A percentile compares a stretch with the other conserved stretches of the same genome.
phyloP scores from a whole-genome alignment of 192 early-diverging fungal genomes.

The Gamsiella multidivaricata region DNA sequence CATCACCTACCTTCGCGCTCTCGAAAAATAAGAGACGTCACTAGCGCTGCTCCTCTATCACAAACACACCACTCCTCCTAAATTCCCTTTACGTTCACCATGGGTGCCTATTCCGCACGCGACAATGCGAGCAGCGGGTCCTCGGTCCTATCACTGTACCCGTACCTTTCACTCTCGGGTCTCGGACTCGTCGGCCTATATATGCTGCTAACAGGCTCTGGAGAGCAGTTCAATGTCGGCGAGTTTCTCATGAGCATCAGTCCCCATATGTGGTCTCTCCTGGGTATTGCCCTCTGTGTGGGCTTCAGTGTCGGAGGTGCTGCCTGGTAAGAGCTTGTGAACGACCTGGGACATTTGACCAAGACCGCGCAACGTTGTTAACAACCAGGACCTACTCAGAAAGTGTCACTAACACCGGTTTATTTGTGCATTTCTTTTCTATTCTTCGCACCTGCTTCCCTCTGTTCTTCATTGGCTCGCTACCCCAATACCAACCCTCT shows the following conservation, averaged over 20 bases:
- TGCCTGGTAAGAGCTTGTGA: conserved; percentile 83
- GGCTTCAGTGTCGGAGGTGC: conserved; percentile 92
- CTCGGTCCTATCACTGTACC: conserved; percentile 18
- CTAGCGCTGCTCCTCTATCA: too few species aligned
- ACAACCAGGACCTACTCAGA: too few species aligned
- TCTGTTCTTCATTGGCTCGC: neutral
- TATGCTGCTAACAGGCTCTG: conserved; percentile 87
- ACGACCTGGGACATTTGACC: neutral
- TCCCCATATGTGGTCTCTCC: conserved; percentile 90
- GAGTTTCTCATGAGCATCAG: conserved; percentile 78
- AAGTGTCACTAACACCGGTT: too few species aligned
- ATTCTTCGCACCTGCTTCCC: conserved; percentile 4
- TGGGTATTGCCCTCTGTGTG: conserved; percentile 87
- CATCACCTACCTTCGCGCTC: neutral
- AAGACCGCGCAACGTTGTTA: too few species aligned
- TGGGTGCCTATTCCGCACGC: conserved; percentile 45
- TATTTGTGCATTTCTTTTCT: neutral
- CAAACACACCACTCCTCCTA: neutral
- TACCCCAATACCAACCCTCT: neutral
- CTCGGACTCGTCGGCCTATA: conserved; percentile 77
- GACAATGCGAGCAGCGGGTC: conserved; percentile 6
- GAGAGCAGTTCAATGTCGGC: conserved; percentile 90
- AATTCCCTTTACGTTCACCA: conserved; percentile 12
- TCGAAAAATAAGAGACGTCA: neutral
- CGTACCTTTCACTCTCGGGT: conserved; percentile 39